Conservation (phyloP, 345 rosid genomes). For the Raphanus sativus region DNA sequence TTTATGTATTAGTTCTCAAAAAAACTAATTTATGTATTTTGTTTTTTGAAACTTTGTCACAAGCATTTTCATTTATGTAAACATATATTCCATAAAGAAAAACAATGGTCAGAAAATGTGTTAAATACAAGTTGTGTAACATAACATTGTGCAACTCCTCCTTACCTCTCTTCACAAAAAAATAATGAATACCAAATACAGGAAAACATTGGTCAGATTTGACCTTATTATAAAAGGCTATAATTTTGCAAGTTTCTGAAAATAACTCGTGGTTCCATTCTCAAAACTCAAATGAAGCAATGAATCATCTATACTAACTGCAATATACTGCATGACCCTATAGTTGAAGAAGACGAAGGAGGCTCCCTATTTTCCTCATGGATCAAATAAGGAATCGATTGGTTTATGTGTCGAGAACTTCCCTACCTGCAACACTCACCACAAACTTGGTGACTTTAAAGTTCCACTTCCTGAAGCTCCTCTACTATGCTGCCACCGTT, state of each 20-base stretch:
- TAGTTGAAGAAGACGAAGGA: slow-evolving; percentile 14
- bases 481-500: slow-evolving; percentile 61
- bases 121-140: slow-evolving; percentile 6
- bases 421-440: neutral
- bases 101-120: neutral
- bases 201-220: slow-evolving; percentile 17
- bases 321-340: slow-evolving; percentile 14
- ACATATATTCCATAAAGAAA: neutral
- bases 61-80: too few species aligned
- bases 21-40: too few species aligned
- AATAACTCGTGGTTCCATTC: slow-evolving; percentile 26
- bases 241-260: slow-evolving; percentile 21
- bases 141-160: neutral
- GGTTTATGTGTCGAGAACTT: slow-evolving; percentile 14
- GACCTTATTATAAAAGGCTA: slow-evolving; percentile 34
- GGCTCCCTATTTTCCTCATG: slow-evolving; percentile 17
- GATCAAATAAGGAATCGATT: neutral
- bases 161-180: neutral
- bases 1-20: too few species aligned
- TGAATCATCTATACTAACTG: slow-evolving; percentile 30
- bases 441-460: slow-evolving; percentile 49
- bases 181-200: neutral
- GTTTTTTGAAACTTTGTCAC: too few species aligned
- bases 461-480: slow-evolving; percentile 93
- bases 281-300: slow-evolving; percentile 27